phyloP scores from a whole-genome alignment of 106 monocot genomes.

The Iris macrosiphon region DNA sequence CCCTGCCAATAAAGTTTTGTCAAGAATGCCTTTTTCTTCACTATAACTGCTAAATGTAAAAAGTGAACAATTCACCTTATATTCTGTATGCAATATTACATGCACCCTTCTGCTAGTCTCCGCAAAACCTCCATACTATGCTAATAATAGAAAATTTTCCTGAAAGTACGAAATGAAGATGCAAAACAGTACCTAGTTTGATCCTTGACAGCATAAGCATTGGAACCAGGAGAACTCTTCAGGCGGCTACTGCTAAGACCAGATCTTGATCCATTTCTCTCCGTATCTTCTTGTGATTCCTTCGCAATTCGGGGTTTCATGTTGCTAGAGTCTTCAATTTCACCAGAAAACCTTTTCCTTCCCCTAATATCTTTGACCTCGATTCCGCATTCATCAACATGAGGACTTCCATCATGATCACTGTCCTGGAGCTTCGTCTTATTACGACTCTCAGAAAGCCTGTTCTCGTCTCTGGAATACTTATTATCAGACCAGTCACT shows the following conservation, averaged over 20 bases:
- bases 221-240: conserved; percentile 40
- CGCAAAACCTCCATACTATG: background rate
- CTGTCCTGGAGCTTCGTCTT: conserved; percentile 46
- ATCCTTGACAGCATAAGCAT: conserved; percentile 37
- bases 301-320: conserved; percentile 32
- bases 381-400: conserved; percentile 26
- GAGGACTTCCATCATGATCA: conserved; percentile 41
- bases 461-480: conserved; percentile 33
- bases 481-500: conserved; percentile 46
- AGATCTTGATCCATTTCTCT: conserved; percentile 22
- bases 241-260: conserved; percentile 13
- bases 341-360: conserved; percentile 61
- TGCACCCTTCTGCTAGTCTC: too few species aligned
- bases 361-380: conserved; percentile 41
- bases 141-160: background rate
- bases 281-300: conserved; percentile 28
- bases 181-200: conserved; percentile 28
- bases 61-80: background rate
- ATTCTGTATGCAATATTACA: too few species aligned
- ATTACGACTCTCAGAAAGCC: conserved; percentile 30
- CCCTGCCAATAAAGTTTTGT: too few species aligned
- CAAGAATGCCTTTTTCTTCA: too few species aligned
- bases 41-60: background rate
- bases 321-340: conserved; percentile 47
- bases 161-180: background rate